Percentiles rank a stretch among this genome's conserved stretches.
Evolutionary conservation across 2,329 filamentous ascomycete species (phyloP).

Genomic region (Aspergillus nomiae): DNA sequence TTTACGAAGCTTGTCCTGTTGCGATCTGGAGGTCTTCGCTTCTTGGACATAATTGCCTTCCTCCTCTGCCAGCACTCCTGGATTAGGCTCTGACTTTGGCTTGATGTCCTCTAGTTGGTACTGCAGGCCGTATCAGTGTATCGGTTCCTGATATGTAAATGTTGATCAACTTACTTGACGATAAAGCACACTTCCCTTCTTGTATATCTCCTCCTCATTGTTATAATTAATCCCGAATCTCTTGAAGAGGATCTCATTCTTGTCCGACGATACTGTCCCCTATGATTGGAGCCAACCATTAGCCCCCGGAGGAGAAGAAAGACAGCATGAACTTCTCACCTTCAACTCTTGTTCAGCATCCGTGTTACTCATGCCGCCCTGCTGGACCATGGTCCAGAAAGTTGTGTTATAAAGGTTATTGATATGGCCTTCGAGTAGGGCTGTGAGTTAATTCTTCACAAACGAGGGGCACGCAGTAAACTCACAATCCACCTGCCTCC

Average conservation of each 20-base stretch:
- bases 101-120: constrained; percentile 69
- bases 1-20: constrained; percentile 81
- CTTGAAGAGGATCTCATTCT: constrained; percentile 93
- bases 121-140: constrained; percentile 41
- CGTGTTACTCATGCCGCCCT: constrained; percentile 72
- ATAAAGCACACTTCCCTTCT: constrained; percentile 89
- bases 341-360: constrained; percentile 81
- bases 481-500: constrained; percentile 94
- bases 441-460: background rate
- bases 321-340: constrained; percentile 46
- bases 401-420: constrained; percentile 99
- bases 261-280: constrained; percentile 83
- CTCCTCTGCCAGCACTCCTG: constrained; percentile 6
- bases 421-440: constrained; percentile 71
- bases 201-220: constrained; percentile 88
- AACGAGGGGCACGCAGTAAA: constrained; percentile 13
- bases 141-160: too few relatives aligned
- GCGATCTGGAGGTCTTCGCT: constrained; percentile 69
- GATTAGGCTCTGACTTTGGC: constrained; percentile 33
- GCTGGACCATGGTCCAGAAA: constrained; percentile 85
- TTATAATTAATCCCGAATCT: constrained; percentile 96
- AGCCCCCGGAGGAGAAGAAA: background rate
- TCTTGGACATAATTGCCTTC: constrained; percentile 36
- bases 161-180: constrained; percentile 62
- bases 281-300: constrained; percentile 39